These are phyloP conservation scores for Aspergillus panamensis DNA, from an alignment of 495 filamentous ascomycete genomes.

Conservation along the genomic window DNA sequence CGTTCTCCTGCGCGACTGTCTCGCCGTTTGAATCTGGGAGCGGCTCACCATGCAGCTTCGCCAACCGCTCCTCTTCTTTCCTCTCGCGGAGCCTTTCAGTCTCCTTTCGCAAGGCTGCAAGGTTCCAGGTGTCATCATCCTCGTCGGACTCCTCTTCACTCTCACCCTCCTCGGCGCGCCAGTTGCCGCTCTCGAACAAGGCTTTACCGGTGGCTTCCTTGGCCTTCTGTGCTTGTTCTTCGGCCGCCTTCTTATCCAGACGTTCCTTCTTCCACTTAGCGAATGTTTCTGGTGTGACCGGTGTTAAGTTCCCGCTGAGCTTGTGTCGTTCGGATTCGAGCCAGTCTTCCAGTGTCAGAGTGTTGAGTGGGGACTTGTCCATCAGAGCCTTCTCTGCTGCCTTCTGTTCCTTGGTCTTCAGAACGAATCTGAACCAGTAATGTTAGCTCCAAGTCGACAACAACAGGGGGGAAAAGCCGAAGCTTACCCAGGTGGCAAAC, in stretches of 20 bases:
- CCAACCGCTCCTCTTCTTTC: constrained; percentile 46
- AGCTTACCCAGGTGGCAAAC: constrained; percentile 83
- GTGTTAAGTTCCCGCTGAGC: constrained; percentile 83
- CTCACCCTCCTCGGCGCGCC: constrained; percentile 63
- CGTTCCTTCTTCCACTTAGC: constrained; percentile 94
- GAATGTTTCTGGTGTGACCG: constrained; percentile 88
- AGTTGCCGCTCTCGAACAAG: constrained; percentile 94
- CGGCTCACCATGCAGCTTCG: constrained; percentile 30
- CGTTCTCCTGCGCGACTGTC: constrained; percentile 27
- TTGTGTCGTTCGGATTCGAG: constrained; percentile 93
- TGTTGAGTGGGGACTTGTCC: constrained; percentile 94
- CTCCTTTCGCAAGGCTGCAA: constrained; percentile 69
- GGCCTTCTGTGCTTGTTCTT: constrained; percentile 77
- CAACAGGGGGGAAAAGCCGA: not conserved
- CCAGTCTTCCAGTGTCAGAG: constrained; percentile 95
- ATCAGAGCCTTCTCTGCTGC: constrained; percentile 94
- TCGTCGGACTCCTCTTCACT: constrained; percentile 59
- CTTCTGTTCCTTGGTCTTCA: constrained; percentile 97
- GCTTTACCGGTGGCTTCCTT: constrained; percentile 95
- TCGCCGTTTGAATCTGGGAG: constrained; percentile 25
- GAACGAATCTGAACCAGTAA: constrained; percentile 65
- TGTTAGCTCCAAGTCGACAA: not conserved
- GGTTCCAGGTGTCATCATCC: constrained; percentile 63
- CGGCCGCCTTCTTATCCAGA: constrained; percentile 91
- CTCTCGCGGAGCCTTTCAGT: constrained; percentile 56